These are phyloP conservation scores for rapeseed (Brassica napus) DNA, from an alignment of 345 rosid genomes.

Conservation along the genomic window Da-Ae NC_063444.1:47297001-47297500, in stretches of 20 bases:
- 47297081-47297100: conserved; percentile 91
- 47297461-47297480: conserved; percentile 59
- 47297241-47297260: conserved; percentile 96
- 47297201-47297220: conserved; percentile 81
- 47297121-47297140: conserved; percentile 74
- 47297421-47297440: conserved; percentile 58
- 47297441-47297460: conserved; percentile 66
- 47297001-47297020: neutral
- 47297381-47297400: conserved; percentile 73
- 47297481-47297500: conserved; percentile 70
- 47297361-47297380: conserved; percentile 84
- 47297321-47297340: conserved; percentile 72
- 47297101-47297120: conserved; percentile 86
- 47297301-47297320: conserved; percentile 88
- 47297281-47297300: conserved; percentile 86
- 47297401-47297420: conserved; percentile 62
- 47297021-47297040: conserved; percentile 18
- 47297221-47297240: conserved; percentile 80
- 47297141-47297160: conserved; percentile 64
- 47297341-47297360: conserved; percentile 77
- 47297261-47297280: conserved; percentile 80
- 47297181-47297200: conserved; percentile 49
- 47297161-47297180: conserved; percentile 49
- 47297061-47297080: conserved; percentile 59
- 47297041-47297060: conserved; percentile 20